Evolutionary conservation across 768 basidiomycete species (phyloP).

Genomic region (Boletus tylopilopsis): DNA sequence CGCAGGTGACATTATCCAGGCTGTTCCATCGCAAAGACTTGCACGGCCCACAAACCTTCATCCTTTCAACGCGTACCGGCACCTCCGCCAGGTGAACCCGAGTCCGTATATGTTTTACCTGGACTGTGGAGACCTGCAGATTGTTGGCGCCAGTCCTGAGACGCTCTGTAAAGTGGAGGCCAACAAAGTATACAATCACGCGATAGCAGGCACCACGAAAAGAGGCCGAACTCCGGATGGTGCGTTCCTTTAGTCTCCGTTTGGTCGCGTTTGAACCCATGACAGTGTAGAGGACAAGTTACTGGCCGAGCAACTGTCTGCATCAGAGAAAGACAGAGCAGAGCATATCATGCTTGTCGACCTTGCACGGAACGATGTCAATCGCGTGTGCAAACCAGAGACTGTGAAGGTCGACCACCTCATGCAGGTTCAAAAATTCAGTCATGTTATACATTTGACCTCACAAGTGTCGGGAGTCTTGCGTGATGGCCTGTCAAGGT

Average conservation of each 20-base stretch:
- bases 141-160: slow-evolving; percentile 98
- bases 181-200: slow-evolving; percentile 94
- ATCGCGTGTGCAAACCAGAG: slow-evolving; percentile 90
- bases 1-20: slow-evolving; percentile 97
- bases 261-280: slow-evolving; percentile 5
- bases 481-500: slow-evolving; percentile 83
- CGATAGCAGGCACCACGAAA: slow-evolving; percentile 92
- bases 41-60: slow-evolving; percentile 82
- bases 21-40: slow-evolving; percentile 92
- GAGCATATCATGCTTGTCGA: slow-evolving; percentile 99
- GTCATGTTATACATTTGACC: slow-evolving; percentile 96
- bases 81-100: slow-evolving; percentile 91
- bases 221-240: slow-evolving; percentile 85
- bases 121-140: slow-evolving; percentile 87
- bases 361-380: slow-evolving; percentile 96
- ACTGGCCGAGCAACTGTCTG: slow-evolving; percentile 67
- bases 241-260: slow-evolving; percentile 33
- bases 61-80: slow-evolving; percentile 96
- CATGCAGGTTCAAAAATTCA: slow-evolving; percentile 93
- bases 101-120: slow-evolving; percentile 99
- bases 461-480: slow-evolving; percentile 89
- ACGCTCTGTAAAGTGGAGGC: slow-evolving; percentile 93
- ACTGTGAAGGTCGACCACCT: slow-evolving; percentile 96
- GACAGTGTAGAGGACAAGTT: slow-evolving; percentile 77
- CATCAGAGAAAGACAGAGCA: slow-evolving; percentile 92